Conservation (phyloP, 768 basidiomycete species). For the Mycena belliarum region DNA sequence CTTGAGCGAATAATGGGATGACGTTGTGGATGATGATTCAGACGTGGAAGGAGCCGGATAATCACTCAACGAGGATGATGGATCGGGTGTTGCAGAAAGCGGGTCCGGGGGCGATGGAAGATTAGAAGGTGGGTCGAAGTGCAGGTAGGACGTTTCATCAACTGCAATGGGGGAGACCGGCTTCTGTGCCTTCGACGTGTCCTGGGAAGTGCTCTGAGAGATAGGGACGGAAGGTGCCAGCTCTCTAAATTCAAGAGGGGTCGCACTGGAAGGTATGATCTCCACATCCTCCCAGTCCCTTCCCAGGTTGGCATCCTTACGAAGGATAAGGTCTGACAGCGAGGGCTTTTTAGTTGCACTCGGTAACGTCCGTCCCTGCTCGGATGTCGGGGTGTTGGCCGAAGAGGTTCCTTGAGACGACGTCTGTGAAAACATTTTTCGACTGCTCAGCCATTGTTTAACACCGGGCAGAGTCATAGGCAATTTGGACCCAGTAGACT, state of each 20-base stretch:
- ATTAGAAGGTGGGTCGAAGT: constrained; percentile 39
- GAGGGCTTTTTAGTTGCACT: constrained; percentile 62
- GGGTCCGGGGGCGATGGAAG: constrained; percentile 54
- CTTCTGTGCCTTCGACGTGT: constrained; percentile 43
- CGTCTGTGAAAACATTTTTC: constrained; percentile 52
- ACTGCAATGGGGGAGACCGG: constrained; percentile 31
- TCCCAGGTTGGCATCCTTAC: constrained; percentile 57
- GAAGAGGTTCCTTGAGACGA: constrained; percentile 29
- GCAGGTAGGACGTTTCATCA: constrained; percentile 26
- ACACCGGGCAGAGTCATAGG: constrained; percentile 79
- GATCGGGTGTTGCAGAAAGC: constrained; percentile 71
- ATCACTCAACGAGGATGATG: constrained; percentile 73
- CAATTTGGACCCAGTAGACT: constrained; percentile 47
- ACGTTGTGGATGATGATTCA: constrained; percentile 71
- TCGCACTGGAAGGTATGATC: constrained; percentile 48
- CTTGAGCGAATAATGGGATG: constrained; percentile 63
- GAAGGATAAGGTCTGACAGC: constrained; percentile 63
- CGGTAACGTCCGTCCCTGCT: constrained; percentile 34
- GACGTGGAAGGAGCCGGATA: constrained; percentile 71
- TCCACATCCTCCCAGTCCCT: constrained; percentile 69
- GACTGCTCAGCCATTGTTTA: constrained; percentile 74
- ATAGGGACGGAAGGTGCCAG: constrained; percentile 15
- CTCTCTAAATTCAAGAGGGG: constrained; percentile 20
- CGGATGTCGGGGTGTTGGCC: constrained; percentile 36
- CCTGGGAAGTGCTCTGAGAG: constrained; percentile 20